A percentile compares a stretch with the other conserved stretches of the same genome.
Conservation (phyloP, 192 early-diverging fungal genomes). For the Phlyctochytrium bullatum region DNA sequence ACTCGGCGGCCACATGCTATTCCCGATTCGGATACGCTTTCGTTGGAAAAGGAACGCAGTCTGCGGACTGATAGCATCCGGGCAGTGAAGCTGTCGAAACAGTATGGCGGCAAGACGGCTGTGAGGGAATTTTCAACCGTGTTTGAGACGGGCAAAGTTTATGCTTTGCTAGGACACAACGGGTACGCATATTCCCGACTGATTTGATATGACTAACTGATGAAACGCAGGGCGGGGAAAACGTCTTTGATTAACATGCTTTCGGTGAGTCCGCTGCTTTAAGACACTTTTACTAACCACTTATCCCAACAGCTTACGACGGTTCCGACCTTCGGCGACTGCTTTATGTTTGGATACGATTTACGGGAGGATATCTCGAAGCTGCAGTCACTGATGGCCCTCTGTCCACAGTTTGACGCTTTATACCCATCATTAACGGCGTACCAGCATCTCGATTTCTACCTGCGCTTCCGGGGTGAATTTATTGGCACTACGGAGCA, state of each 20-base stretch:
- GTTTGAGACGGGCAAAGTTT: conserved; percentile 19
- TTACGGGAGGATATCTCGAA: conserved; percentile 44
- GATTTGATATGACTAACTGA: no score
- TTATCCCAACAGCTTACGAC: no score
- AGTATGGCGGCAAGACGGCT: conserved; percentile 18
- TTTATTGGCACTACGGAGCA: conserved; percentile 49
- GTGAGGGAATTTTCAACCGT: conserved; percentile 25
- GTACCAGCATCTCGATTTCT: conserved; percentile 58
- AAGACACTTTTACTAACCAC: no score
- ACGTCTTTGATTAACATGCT: conserved; percentile 68
- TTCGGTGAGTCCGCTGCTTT: no score
- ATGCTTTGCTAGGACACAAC: conserved; percentile 54
- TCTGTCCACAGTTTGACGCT: conserved; percentile 74
- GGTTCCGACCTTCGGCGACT: conserved; percentile 55
- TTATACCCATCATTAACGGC: conserved; percentile 65
- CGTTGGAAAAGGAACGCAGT: conserved; percentile 16
- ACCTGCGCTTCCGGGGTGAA: conserved; percentile 55
- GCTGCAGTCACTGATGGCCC: conserved; percentile 62
- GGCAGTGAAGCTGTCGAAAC: conserved; percentile 21
- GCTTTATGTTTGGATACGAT: conserved; percentile 55
- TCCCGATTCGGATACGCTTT: conserved; percentile 14
- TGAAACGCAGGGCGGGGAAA: conserved; percentile 67
- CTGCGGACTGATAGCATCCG: conserved; percentile 5
- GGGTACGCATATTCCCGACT: neutral
- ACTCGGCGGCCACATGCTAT: neutral